phyloP scores from a whole-genome alignment of 352 stramenopile genomes.

The Globisporangium cylindrosporum region DNA sequence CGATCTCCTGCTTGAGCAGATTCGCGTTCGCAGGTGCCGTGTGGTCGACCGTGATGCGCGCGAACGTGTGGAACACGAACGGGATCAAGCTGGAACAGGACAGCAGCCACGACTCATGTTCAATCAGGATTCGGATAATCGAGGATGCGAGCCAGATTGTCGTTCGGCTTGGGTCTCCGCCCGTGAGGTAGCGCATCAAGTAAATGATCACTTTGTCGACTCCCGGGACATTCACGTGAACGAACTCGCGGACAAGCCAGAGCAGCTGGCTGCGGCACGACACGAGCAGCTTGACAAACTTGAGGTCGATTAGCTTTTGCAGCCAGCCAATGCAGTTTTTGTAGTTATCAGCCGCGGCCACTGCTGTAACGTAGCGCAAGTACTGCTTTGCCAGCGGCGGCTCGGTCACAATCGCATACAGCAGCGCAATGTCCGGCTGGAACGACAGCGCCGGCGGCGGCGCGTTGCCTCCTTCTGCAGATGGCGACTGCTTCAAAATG shows the following conservation, averaged over 20 bases:
- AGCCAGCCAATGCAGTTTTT: slow-evolving; percentile 76
- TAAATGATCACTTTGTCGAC: slow-evolving; percentile 77
- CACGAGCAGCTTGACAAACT: slow-evolving; percentile 78
- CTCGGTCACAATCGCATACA: slow-evolving; percentile 81
- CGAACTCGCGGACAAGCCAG: slow-evolving; percentile 77
- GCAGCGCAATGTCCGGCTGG: slow-evolving; percentile 72
- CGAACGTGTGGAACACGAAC: slow-evolving; percentile 82
- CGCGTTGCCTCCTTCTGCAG: slow-evolving; percentile 4
- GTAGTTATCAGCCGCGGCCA: slow-evolving; percentile 58
- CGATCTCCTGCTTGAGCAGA: slow-evolving; percentile 76
- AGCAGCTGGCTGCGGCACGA: slow-evolving; percentile 73
- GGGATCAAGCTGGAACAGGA: slow-evolving; percentile 70
- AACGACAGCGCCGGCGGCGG: slow-evolving; percentile 43
- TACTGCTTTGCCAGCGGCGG: slow-evolving; percentile 68
- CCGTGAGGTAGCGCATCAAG: slow-evolving; percentile 69
- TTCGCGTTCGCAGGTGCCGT: slow-evolving; percentile 41
- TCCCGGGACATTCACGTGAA: slow-evolving; percentile 64
- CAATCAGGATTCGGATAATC: slow-evolving; percentile 72
- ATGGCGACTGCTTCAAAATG: slow-evolving; percentile 61
- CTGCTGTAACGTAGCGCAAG: slow-evolving; percentile 62
- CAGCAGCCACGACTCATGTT: slow-evolving; percentile 77
- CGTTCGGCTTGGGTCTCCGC: slow-evolving; percentile 64
- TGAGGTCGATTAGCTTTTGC: slow-evolving; percentile 80
- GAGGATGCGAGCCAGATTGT: slow-evolving; percentile 77
- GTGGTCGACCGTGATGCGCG: slow-evolving; percentile 68